phyloP scores from a whole-genome alignment of 2,329 filamentous ascomycete genomes.

The Elsinoe ampelina region DNA sequence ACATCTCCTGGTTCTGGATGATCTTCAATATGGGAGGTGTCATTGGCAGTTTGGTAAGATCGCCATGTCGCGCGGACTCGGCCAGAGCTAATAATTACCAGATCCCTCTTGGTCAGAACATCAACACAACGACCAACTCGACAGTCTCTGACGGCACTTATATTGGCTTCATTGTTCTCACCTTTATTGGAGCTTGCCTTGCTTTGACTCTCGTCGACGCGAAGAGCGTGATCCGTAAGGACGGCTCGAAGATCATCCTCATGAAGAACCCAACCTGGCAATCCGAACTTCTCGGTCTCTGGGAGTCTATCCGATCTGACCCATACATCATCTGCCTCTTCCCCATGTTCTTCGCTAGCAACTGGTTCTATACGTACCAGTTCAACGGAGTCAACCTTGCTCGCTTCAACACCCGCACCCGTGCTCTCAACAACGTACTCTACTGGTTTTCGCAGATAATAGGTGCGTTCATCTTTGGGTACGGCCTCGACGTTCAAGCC shows the following conservation, averaged over 20 bases:
- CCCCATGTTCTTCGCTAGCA: constrained; percentile 72
- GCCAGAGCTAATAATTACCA: constrained; percentile 20
- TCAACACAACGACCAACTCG: constrained; percentile 44
- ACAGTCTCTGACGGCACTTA: constrained; percentile 72
- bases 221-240: constrained; percentile 60
- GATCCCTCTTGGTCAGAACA: constrained; percentile 66
- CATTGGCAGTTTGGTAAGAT: constrained; percentile 60
- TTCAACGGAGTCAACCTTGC: constrained; percentile 64
- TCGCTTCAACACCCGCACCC: constrained; percentile 64
- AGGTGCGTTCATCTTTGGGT: constrained; percentile 64
- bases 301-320: constrained; percentile 60
- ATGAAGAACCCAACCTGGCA: constrained; percentile 89
- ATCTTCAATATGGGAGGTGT: constrained; percentile 91
- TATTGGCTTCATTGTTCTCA: constrained; percentile 77
- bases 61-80: not conserved
- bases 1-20: constrained; percentile 87
- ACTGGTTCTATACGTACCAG: constrained; percentile 74
- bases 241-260: constrained; percentile 69
- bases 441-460: constrained; percentile 74
- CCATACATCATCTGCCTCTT: constrained; percentile 67
- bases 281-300: constrained; percentile 67
- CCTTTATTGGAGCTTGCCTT: constrained; percentile 60
- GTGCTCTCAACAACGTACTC: constrained; percentile 67
- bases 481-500: constrained; percentile 51
- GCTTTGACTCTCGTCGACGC: constrained; percentile 64